Conservation (phyloP, 805 yeast species). For the Wickerhamiella allomyrinae region DNA sequence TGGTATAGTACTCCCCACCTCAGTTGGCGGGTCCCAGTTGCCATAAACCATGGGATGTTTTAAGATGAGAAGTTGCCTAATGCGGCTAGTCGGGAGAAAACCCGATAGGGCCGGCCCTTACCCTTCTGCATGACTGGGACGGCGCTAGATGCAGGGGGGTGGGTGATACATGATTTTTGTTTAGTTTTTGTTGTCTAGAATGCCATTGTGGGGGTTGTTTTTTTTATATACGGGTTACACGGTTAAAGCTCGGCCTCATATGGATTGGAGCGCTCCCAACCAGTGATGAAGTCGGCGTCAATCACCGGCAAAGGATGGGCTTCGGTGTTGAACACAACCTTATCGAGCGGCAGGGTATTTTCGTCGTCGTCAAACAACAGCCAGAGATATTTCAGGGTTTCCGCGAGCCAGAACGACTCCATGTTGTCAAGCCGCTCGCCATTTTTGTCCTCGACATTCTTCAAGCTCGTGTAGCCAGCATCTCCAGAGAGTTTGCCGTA, state of each 20-base stretch:
- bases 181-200: too few relatives aligned
- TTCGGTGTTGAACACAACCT: slow-evolving; percentile 44
- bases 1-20: slow-evolving; percentile 75
- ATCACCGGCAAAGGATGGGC: slow-evolving; percentile 40
- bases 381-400: slow-evolving; percentile 43
- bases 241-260: neutral
- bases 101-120: too few relatives aligned
- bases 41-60: slow-evolving; percentile 1
- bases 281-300: slow-evolving; percentile 2
- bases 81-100: too few relatives aligned
- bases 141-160: too few relatives aligned
- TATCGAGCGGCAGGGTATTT: slow-evolving; percentile 33
- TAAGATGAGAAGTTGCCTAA: too few relatives aligned
- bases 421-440: slow-evolving; percentile 25
- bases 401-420: slow-evolving; percentile 44
- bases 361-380: slow-evolving; percentile 33
- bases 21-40: slow-evolving; percentile 22
- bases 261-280: slow-evolving; percentile 4
- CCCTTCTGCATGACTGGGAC: too few relatives aligned
- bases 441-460: slow-evolving; percentile 27
- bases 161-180: too few relatives aligned
- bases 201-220: too few relatives aligned
- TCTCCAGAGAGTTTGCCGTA: slow-evolving; percentile 12
- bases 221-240: too few relatives aligned
- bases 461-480: slow-evolving; percentile 28